phyloP scores from a whole-genome alignment of 1,139 yeast genomes.

The Saccharomyces hybrid region DNA sequence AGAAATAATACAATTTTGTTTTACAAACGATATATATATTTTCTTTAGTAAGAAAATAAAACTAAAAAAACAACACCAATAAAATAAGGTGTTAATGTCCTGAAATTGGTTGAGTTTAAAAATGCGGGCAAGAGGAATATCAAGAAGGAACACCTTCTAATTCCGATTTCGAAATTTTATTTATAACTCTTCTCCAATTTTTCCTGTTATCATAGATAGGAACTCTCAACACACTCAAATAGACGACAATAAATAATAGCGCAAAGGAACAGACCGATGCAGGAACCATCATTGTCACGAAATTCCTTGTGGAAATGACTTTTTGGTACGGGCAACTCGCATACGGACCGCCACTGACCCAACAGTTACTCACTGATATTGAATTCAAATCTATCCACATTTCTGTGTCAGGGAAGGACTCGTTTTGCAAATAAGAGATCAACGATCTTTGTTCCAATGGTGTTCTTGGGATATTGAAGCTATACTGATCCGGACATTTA shows the following conservation, averaged over 20 bases:
- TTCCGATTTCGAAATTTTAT: slow-evolving; percentile 40
- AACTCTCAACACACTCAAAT: slow-evolving; percentile 35
- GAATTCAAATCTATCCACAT: slow-evolving; percentile 86
- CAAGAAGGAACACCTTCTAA: slow-evolving; percentile 60
- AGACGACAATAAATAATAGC: slow-evolving; percentile 38
- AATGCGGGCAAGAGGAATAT: background rate
- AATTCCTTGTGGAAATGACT: slow-evolving; percentile 47
- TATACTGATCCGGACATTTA: slow-evolving; percentile 45
- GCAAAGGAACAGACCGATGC: slow-evolving; percentile 51
- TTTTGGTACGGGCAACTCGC: slow-evolving; percentile 72
- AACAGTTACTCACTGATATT: slow-evolving; percentile 63
- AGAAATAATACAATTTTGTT: background rate
- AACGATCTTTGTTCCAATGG: slow-evolving; percentile 41
- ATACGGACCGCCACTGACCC: slow-evolving; percentile 79
- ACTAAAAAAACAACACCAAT: background rate
- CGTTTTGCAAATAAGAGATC: slow-evolving; percentile 17
- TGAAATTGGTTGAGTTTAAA: background rate
- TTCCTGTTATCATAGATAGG: slow-evolving; percentile 51
- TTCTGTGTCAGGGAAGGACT: slow-evolving; percentile 7
- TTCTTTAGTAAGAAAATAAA: background rate
- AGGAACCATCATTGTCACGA: slow-evolving; percentile 60
- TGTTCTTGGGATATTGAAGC: slow-evolving; percentile 52
- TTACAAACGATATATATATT: background rate
- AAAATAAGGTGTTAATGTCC: background rate
- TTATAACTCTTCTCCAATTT: slow-evolving; percentile 45